Evolutionary conservation across 495 filamentous ascomycete species (phyloP), one percentile per base, ranked within the genome.

Genomic region (Bryoglossum gracile): DNA sequence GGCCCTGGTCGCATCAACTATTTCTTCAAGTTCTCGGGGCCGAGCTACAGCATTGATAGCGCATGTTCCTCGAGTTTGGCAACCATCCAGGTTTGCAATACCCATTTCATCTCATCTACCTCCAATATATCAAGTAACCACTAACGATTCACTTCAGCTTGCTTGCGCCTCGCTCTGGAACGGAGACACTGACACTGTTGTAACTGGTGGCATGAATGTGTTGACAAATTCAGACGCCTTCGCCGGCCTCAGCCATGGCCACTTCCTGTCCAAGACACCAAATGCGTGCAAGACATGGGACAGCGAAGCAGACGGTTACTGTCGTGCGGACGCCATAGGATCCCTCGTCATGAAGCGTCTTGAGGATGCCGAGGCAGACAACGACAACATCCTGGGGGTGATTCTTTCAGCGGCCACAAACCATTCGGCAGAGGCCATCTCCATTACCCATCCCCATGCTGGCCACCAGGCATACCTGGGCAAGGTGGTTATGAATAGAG

Each of bases 21-120:
- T 59, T 84, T 86, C 58, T 88, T 95, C 62, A 89, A 89, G 44
- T 94, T 94, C 62, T 83, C 79, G 52, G 89, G 89, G 0, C 89
- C 89, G 0, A 72, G 85, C 51, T 85, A 86, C 57, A 89, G 81
- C 26, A 73, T 89, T 18, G 88, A 94, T 58, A 92, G 89, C 3
- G 88, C 87, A 25, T 94, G 88, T 61, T 94, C 89, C 1, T 91
- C 86, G 4, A 87, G 83, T 46, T 59, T 76, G 48, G 66, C 71
- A 43, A 68, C 72, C 21, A 57, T 76, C 26, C 74, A 94, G 89
- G 86, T 54, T n/a, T n/a, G n/a, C n/a, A n/a, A n/a, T n/a, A n/a
- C n/a, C n/a, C n/a, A n/a, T n/a, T n/a, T n/a, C n/a, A n/a, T n/a
- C n/a, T n/a, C n/a, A n/a, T n/a, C n/a, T n/a, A n/a, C n/a, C n/a